phyloP scores from a whole-genome alignment of 306 rosid species.

The Fragaria ananassa region DNA sequence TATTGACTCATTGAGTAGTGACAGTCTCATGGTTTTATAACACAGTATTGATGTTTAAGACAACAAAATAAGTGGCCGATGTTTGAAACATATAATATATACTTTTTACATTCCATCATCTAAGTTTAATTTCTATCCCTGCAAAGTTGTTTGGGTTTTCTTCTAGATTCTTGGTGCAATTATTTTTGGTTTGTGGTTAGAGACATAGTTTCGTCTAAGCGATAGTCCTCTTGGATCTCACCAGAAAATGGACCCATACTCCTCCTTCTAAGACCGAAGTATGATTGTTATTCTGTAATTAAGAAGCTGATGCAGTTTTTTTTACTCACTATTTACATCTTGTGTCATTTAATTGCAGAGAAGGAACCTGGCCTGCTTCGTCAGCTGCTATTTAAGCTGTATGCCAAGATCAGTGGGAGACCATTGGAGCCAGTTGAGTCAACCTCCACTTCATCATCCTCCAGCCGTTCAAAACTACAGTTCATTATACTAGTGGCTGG shows the following conservation, averaged over 20 bases:
- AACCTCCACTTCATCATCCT: conserved; percentile 37
- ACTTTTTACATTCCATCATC: background rate
- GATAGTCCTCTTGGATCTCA: too few relatives aligned
- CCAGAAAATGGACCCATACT: background rate
- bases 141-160: background rate
- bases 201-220: background rate
- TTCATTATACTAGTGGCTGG: conserved; percentile 58
- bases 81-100: background rate
- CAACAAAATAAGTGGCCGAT: background rate
- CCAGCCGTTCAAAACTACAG: conserved; percentile 46
- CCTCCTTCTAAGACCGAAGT: background rate
- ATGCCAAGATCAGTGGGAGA: conserved; percentile 55
- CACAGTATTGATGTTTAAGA: background rate
- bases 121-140: background rate
- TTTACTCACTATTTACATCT: conserved; percentile 14
- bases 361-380: conserved; percentile 33
- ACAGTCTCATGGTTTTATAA: background rate
- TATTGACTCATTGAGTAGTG: background rate
- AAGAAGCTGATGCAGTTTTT: background rate
- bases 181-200: background rate
- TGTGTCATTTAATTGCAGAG: conserved; percentile 37
- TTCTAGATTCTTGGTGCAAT: background rate
- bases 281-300: background rate
- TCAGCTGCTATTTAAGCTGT: conserved; percentile 38
- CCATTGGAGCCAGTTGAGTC: conserved; percentile 38